phyloP scores from a whole-genome alignment of 2,329 filamentous ascomycete genomes.

The Chalaropsis ovoidea region DNA sequence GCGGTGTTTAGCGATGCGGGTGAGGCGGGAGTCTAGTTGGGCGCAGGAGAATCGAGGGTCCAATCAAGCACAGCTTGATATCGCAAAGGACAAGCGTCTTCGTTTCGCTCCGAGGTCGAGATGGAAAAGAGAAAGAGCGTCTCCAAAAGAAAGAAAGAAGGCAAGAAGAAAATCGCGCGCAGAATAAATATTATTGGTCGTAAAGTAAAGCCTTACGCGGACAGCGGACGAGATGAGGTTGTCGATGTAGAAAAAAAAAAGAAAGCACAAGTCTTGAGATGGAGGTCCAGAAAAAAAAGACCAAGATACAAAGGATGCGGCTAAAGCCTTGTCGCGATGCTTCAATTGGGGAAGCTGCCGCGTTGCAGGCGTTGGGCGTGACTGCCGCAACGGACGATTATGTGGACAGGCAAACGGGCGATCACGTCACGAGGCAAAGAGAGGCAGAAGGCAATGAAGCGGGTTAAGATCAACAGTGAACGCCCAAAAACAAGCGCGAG shows the following conservation, averaged over 20 bases:
- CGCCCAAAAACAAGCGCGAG: neutral
- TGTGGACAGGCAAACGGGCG: neutral
- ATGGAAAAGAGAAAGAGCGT: neutral
- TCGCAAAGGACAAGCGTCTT: neutral
- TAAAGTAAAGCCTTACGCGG: neutral
- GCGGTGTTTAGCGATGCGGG: conserved; percentile 27
- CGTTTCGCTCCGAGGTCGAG: neutral
- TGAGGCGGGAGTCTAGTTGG: conserved; percentile 15
- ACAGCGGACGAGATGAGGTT: neutral
- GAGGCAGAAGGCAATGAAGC: neutral
- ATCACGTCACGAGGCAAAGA: neutral
- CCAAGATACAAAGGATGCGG: neutral
- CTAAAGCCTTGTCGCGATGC: conserved; percentile 20
- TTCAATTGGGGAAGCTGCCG: conserved; percentile 16
- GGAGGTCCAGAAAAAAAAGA: conserved; percentile 10
- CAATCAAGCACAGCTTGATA: neutral
- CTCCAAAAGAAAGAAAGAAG: neutral
- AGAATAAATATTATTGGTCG: neutral
- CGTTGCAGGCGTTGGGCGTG: neutral
- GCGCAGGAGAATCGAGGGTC: neutral
- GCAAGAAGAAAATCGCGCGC: conserved; percentile 3
- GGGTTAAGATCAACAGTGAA: neutral
- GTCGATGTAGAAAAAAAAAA: neutral
- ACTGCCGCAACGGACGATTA: neutral
- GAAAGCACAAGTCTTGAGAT: neutral